Evolutionary conservation across 2,329 filamentous ascomycete species (phyloP), one percentile per base, ranked within the genome.

Genomic region (Beauveria asiatica): DNA sequence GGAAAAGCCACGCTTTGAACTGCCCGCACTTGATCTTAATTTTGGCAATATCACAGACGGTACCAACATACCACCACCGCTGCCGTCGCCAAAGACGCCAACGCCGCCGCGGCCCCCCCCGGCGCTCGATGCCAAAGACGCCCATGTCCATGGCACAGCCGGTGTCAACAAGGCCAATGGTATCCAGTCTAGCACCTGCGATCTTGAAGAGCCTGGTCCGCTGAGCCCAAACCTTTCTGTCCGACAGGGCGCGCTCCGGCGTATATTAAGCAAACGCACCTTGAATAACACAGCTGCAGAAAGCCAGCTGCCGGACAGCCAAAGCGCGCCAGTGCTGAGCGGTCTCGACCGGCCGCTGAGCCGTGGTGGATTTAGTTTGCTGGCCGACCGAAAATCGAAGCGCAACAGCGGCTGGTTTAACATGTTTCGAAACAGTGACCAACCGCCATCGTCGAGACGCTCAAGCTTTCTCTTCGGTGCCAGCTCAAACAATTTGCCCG

Each of bases 331-430:
- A 27, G 60, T 65, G 41, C 70, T 73, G 64, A 72, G 68, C 65
- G 19, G 30, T 19, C 67, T 65, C 61, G 68, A 65, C 57, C 75
- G 81, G 46, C 82, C 82, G 5, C 73, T 73, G 57, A 84, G 81
- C 70, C 80, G 78, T 63, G 76, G 78, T 64, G 75, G 76, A 59
- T 74, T 70, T 63, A 80, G 78, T 66, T 68, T 79, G 58, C 64
- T 76, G 64, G 80, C 81, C 66, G 79, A 82, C 37, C 80, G 77
- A 65, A 83, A 81, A 69, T 71, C 78, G 62, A 83, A 77, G 69
- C 80, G 83, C 62, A 74, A 74, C 65, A 85, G 82, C 66, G 80
- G 81, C 44, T 85, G 82, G 82, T 85, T 85, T 66, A 77, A 78
- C 65, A 77, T 81, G 61, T 74, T 85, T 66, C 76, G 79, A 61